phyloP scores from a whole-genome alignment of 495 filamentous ascomycete species.

The Usnea hakonensis region DNA sequence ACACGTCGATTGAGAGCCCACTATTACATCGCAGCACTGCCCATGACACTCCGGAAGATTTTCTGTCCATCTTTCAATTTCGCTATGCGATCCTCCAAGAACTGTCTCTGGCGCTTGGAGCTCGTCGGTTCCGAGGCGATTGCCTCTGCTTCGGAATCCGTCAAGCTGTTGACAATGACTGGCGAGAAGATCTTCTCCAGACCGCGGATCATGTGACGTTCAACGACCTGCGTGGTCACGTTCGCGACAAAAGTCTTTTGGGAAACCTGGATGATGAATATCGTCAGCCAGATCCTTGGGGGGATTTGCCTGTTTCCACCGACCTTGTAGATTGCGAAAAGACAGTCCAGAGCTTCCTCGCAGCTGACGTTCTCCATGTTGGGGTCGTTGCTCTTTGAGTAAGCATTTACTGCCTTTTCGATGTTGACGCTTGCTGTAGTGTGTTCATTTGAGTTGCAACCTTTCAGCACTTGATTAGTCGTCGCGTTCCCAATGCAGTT shows the following conservation, averaged over 20 bases:
- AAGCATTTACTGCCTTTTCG: neutral
- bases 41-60: slow-evolving; percentile 22
- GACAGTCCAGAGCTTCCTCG: slow-evolving; percentile 30
- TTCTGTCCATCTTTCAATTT: slow-evolving; percentile 26
- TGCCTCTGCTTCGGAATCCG: slow-evolving; percentile 19
- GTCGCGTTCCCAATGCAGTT: slow-evolving; percentile 8
- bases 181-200: slow-evolving; percentile 33
- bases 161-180: slow-evolving; percentile 28
- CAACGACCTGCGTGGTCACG: slow-evolving; percentile 31
- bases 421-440: neutral
- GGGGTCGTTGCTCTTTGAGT: slow-evolving; percentile 12
- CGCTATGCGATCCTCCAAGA: slow-evolving; percentile 25
- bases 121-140: slow-evolving; percentile 27
- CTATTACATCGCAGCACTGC: slow-evolving; percentile 5
- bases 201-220: slow-evolving; percentile 31
- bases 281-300: neutral
- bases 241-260: slow-evolving; percentile 33
- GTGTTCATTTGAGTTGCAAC: neutral
- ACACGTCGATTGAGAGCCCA: too few species aligned
- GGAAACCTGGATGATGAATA: slow-evolving; percentile 21
- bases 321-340: slow-evolving; percentile 34
- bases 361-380: slow-evolving; percentile 33
- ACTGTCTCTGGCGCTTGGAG: slow-evolving; percentile 22
- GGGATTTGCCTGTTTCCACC: neutral
- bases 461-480: neutral